These are phyloP conservation scores for Pluteus cervinus DNA, from an alignment of 768 basidiomycete genomes.

Conservation along the genomic window DNA sequence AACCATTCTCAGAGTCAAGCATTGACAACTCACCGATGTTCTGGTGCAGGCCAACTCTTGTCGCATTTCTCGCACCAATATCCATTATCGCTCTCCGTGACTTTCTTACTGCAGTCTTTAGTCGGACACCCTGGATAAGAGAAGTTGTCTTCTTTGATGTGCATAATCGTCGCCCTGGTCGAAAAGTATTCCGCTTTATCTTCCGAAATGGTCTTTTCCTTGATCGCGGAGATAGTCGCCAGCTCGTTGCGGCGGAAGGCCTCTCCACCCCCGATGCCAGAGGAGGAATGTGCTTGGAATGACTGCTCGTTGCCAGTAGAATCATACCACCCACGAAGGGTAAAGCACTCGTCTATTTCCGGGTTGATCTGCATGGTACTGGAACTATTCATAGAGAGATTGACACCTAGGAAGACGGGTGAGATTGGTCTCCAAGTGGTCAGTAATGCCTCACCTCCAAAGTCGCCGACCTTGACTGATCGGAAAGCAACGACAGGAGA, in stretches of 20 bases:
- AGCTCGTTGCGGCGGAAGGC: slow-evolving; percentile 75
- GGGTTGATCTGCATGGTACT: slow-evolving; percentile 84
- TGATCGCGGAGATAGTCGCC: slow-evolving; percentile 70
- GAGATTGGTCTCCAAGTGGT: slow-evolving; percentile 7
- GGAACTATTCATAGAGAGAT: slow-evolving; percentile 75
- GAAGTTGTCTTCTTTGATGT: slow-evolving; percentile 77
- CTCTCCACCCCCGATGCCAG: slow-evolving; percentile 31
- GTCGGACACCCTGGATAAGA: slow-evolving; percentile 87
- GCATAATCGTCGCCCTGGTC: slow-evolving; percentile 76
- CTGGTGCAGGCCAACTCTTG: slow-evolving; percentile 59
- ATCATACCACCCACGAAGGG: slow-evolving; percentile 91
- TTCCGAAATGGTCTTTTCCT: slow-evolving; percentile 67
- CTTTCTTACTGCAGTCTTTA: slow-evolving; percentile 85
- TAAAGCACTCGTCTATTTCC: slow-evolving; percentile 85
- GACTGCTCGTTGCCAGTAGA: slow-evolving; percentile 50
- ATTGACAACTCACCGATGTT: slow-evolving; percentile 60
- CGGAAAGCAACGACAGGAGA: slow-evolving; percentile 88
- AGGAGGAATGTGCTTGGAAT: slow-evolving; percentile 69
- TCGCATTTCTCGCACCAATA: slow-evolving; percentile 97
- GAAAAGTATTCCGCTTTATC: slow-evolving; percentile 82
- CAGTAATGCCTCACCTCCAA: slow-evolving; percentile 47
- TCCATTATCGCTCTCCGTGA: slow-evolving; percentile 54
- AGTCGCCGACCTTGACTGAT: slow-evolving; percentile 90
- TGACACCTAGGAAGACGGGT: slow-evolving; percentile 49
- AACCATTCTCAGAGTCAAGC: not conserved